A percentile compares a stretch with the other conserved stretches of the same genome.
Conservation (phyloP, 768 basidiomycete species). For the Mycena crocata region DNA sequence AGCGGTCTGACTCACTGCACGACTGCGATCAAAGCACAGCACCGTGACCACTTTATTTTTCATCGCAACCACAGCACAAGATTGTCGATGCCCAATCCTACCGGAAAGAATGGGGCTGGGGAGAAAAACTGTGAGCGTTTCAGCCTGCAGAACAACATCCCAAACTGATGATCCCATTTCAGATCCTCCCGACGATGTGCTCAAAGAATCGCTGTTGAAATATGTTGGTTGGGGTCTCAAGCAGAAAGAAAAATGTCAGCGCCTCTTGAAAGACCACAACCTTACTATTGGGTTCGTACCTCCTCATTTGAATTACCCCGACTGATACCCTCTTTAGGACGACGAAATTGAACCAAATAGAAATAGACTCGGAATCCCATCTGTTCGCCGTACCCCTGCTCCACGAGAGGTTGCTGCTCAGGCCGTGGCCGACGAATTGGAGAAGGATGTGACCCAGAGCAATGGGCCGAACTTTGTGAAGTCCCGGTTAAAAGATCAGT, state of each 20-base stretch:
- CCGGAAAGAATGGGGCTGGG: slow-evolving; percentile 2
- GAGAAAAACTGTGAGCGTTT: not conserved
- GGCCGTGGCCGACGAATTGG: slow-evolving; percentile 1
- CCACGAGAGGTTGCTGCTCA: not conserved
- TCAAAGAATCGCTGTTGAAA: not conserved
- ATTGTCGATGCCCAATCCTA: not conserved
- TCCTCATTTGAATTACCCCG: no score
- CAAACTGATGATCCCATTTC: not conserved
- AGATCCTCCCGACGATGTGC: slow-evolving; percentile 2
- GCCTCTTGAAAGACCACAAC: slow-evolving; percentile 1
- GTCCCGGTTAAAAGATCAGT: not conserved
- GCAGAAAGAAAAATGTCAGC: not conserved
- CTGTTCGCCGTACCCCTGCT: not conserved
- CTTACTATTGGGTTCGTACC: not conserved
- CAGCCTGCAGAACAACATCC: not conserved
- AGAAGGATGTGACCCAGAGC: not conserved
- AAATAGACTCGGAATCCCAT: not conserved
- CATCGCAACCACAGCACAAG: no score
- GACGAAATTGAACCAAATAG: not conserved
- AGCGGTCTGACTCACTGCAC: no score
- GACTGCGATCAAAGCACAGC: no score
- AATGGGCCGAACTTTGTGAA: slow-evolving; percentile 7
- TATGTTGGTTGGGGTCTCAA: not conserved
- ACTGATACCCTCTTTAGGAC: not conserved
- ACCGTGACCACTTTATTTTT: no score